These are phyloP conservation scores for Daedalea quercina DNA, from an alignment of 768 basidiomycete species.

Conservation along the genomic window DNA sequence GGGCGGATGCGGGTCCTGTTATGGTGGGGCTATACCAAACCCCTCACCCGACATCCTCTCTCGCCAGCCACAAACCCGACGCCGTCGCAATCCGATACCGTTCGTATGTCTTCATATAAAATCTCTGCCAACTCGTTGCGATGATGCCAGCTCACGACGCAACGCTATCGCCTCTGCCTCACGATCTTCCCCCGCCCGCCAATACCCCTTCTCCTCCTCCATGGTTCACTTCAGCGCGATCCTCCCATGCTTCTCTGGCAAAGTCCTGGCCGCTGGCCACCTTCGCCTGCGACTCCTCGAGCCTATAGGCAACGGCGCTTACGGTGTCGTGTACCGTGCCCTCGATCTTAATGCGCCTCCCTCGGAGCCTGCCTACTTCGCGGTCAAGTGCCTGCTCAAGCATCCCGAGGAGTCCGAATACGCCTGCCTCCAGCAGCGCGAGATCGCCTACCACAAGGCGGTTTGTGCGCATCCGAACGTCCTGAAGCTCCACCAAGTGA, in stretches of 20 bases:
- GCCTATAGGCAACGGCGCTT: conserved; percentile 18
- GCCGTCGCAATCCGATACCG: background rate
- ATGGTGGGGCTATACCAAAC: conserved; percentile 1
- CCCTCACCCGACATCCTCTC: background rate
- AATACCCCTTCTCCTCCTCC: background rate
- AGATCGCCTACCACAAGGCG: conserved; percentile 17
- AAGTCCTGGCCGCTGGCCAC: conserved; percentile 8
- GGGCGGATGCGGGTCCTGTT: background rate
- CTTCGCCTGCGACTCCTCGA: conserved; percentile 14
- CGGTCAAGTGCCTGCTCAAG: conserved; percentile 22
- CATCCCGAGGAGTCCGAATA: conserved; percentile 14
- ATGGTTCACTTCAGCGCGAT: conserved; percentile 21
- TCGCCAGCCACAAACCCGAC: background rate
- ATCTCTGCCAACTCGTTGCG: background rate
- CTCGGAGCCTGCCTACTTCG: conserved; percentile 11
- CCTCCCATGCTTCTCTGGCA: conserved; percentile 19
- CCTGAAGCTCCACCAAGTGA: conserved; percentile 19
- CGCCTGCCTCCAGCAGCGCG: conserved; percentile 16
- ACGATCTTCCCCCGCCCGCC: background rate
- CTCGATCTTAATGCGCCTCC: conserved; percentile 14
- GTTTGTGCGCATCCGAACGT: conserved; percentile 16
- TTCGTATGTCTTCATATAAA: background rate
- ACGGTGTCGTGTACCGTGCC: conserved; percentile 24
- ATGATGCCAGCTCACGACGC: background rate
- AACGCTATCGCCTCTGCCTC: background rate